phyloP scores from a whole-genome alignment of 164 flowering plant species.

The Annona squamosa region DNA sequence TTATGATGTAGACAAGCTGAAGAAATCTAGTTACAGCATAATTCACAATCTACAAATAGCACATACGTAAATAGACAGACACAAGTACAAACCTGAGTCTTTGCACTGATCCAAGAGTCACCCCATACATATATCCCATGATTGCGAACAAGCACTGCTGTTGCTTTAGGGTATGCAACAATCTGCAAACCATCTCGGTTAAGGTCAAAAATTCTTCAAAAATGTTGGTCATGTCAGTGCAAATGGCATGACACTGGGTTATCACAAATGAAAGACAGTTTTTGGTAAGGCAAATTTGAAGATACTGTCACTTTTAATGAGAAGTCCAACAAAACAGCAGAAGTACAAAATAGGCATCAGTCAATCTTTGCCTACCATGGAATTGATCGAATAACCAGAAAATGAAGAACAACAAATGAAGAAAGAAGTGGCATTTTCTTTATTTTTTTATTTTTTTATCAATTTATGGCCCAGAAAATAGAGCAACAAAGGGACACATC shows the following conservation, averaged over 20 bases:
- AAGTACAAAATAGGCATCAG: not conserved
- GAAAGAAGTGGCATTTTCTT: not conserved
- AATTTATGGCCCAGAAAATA: not conserved
- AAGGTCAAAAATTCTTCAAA: not conserved
- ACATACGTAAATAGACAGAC: not conserved
- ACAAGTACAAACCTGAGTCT: constrained; percentile 73
- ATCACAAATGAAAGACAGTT: too few relatives aligned
- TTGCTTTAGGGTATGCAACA: constrained; percentile 88
- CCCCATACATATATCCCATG: constrained; percentile 99
- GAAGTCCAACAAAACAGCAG: too few relatives aligned
- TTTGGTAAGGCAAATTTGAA: not conserved
- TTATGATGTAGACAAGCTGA: too few relatives aligned
- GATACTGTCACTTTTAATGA: too few relatives aligned
- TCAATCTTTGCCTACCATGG: not conserved
- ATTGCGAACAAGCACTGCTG: constrained; percentile 98
- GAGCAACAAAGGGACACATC: not conserved
- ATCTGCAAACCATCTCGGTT: constrained; percentile 40
- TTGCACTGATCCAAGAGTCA: constrained; percentile 96
- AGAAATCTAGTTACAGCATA: too few relatives aligned
- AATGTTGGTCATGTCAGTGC: not conserved
- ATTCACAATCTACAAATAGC: too few relatives aligned
- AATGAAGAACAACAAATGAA: not conserved
- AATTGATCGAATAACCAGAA: not conserved
- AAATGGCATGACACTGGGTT: not conserved
- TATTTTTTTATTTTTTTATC: not conserved